These are phyloP conservation scores for Hypsizygus marmoreus DNA, from an alignment of 768 basidiomycete species.

Conservation along the genomic window DNA sequence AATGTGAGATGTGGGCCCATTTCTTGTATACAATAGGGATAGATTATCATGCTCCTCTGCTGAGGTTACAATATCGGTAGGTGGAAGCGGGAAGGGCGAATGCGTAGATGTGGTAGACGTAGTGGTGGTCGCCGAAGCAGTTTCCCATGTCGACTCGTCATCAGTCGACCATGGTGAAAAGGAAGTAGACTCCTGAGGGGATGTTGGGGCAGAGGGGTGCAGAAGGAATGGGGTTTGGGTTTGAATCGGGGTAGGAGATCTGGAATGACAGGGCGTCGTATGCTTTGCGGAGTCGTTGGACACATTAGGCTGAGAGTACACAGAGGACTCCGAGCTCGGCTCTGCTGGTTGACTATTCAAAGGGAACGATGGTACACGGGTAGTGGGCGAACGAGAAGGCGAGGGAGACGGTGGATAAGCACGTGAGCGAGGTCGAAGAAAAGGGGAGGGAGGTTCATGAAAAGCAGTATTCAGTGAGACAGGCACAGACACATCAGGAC, in stretches of 20 bases:
- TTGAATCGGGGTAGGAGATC: slow-evolving; percentile 42
- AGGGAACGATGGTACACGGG: slow-evolving; percentile 27
- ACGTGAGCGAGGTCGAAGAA: slow-evolving; percentile 42
- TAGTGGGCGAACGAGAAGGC: slow-evolving; percentile 48
- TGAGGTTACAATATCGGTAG: slow-evolving; percentile 14
- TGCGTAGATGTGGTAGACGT: slow-evolving; percentile 58
- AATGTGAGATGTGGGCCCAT: slow-evolving; percentile 1
- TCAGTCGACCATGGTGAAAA: slow-evolving; percentile 74
- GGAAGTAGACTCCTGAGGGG: slow-evolving; percentile 34
- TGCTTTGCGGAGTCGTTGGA: slow-evolving; percentile 22
- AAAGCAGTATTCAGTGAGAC: slow-evolving; percentile 26
- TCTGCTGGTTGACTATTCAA: slow-evolving; percentile 24
- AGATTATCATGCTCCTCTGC: slow-evolving; percentile 3
- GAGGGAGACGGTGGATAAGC: slow-evolving; percentile 59
- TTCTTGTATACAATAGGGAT: slow-evolving; percentile 5
- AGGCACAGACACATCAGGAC: slow-evolving; percentile 29
- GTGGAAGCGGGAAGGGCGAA: slow-evolving; percentile 28
- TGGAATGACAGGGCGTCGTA: slow-evolving; percentile 30
- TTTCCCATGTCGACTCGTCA: slow-evolving; percentile 78
- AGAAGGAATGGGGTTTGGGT: slow-evolving; percentile 26
- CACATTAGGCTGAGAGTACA: slow-evolving; percentile 5
- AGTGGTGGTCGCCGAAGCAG: slow-evolving; percentile 63
- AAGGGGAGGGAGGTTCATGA: slow-evolving; percentile 40
- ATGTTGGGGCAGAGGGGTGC: slow-evolving; percentile 26
- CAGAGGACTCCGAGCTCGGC: slow-evolving; percentile 9